Evolutionary conservation across 257 asterid species (phyloP).

Genomic region (Echites panduratus): DNA sequence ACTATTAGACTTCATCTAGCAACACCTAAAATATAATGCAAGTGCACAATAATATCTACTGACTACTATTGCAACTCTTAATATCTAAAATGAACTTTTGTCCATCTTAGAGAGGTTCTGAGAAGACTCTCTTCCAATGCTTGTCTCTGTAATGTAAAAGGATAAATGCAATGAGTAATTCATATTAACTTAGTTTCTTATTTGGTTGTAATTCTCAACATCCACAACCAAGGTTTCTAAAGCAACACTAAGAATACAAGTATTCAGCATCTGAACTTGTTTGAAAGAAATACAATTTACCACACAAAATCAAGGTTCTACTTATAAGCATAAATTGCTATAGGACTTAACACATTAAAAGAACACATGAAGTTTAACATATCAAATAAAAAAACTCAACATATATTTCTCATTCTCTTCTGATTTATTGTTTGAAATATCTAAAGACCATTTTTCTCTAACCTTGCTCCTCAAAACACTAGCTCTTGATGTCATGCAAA

Average conservation of each 20-base stretch:
- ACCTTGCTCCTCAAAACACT: background rate
- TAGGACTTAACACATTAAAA: background rate
- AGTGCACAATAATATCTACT: background rate
- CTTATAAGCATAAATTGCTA: background rate
- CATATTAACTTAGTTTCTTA: background rate
- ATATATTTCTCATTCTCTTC: background rate
- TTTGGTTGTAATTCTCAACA: too few species aligned
- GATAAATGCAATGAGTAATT: background rate
- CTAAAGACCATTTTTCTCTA: background rate
- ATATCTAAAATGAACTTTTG: background rate
- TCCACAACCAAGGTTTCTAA: too few species aligned
- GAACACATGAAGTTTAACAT: background rate
- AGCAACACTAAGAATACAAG: background rate
- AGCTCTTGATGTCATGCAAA: background rate
- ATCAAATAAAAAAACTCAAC: background rate
- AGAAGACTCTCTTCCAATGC: background rate
- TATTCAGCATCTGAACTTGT: background rate
- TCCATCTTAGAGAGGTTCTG: background rate
- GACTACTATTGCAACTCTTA: background rate
- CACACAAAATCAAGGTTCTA: too few species aligned
- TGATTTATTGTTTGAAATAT: background rate
- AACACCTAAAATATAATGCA: background rate
- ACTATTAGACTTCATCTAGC: background rate
- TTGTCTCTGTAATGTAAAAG: background rate
- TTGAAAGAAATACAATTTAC: background rate